Evolutionary conservation across 352 stramenopile species (phyloP), one percentile per base, ranked within the genome.

Genomic region (Pythium coloratum): DNA sequence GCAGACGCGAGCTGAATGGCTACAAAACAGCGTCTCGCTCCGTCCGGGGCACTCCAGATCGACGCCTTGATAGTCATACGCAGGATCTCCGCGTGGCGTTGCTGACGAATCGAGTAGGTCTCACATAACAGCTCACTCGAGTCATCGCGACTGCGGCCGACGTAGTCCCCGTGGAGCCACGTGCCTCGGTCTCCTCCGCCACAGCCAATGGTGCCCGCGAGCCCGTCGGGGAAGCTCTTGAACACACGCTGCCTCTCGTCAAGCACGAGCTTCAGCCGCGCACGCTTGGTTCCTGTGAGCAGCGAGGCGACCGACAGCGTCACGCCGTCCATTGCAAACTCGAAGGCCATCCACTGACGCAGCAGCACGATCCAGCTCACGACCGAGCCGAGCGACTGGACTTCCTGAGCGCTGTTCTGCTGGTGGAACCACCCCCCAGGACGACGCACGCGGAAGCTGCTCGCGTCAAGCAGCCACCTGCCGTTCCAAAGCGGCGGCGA

Each of bases 241-340:
- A 78, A 81, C 42, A 76, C 60, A n/a, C 71, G 74, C 33, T 69
- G 51, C 0, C 44, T 54, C 33, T 66, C 67, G 49, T 81, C 74
- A 36, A 78, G 44, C 6, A 72, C 36, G n/a, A 80, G 55, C 16
- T 73, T 55, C 20, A 60, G 68, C 13, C 50, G 32, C 13, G 59
- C 26, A 14, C 55, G 50, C 6, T 3, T 50, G 10, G 53, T 6
- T 7, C 58, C n/a, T 13, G 53, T 47, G 3, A 71, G 46, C 33
- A 65, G 49, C 38, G 63, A 75, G 1, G 55, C 26, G 12, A 73
- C 26, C 6, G 44, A 44, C 16, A 59, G 34, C 12, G 34, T 58
- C 8, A 53, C 53, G 57, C 59, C 61, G 42, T 66, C 61, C 18
- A 73, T 50, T 5, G 40, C 40, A n/a, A 73, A 47, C 40, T 73